Evolutionary conservation across 257 asterid genomes (phyloP).

Genomic region (Ilex aquifolium): DNA sequence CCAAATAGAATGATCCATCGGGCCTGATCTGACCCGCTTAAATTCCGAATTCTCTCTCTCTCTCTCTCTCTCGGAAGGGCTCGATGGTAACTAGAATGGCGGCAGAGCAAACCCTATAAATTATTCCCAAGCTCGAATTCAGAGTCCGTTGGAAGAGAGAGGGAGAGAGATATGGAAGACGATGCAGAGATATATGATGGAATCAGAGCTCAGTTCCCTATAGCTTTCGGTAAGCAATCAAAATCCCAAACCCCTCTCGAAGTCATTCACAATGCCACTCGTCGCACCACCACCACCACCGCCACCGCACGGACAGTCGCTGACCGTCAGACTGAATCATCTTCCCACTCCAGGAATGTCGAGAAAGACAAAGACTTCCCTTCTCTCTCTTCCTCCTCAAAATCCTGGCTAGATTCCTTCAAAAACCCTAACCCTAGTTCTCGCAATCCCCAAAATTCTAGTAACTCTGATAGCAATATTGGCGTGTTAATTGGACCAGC

Average conservation of each 20-base stretch:
- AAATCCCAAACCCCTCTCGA: slow-evolving; percentile 65
- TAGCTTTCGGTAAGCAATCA: slow-evolving; percentile 70
- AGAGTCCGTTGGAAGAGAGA: neutral
- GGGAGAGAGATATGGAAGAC: slow-evolving; percentile 41
- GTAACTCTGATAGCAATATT: no score
- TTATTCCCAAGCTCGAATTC: slow-evolving; percentile 11
- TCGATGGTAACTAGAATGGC: slow-evolving; percentile 1
- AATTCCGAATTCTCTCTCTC: neutral
- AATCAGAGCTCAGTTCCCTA: slow-evolving; percentile 70
- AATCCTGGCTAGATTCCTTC: slow-evolving; percentile 50
- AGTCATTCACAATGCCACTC: slow-evolving; percentile 73
- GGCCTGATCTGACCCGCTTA: no score
- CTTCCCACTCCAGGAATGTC: slow-evolving; percentile 8
- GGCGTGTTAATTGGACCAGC: slow-evolving; percentile 47
- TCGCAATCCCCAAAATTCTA: neutral
- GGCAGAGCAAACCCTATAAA: slow-evolving; percentile 21
- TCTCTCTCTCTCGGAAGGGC: neutral
- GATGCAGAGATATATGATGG: slow-evolving; percentile 74
- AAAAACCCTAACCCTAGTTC: slow-evolving; percentile 33
- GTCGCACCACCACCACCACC: slow-evolving; percentile 37
- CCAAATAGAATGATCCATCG: no score
- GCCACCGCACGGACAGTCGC: slow-evolving; percentile 6
- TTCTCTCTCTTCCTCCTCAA: slow-evolving; percentile 48
- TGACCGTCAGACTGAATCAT: slow-evolving; percentile 4
- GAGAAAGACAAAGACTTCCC: slow-evolving; percentile 22